These are phyloP conservation scores for Epichloe bromicola DNA, from an alignment of 2,329 filamentous ascomycete genomes.

Conservation along the genomic window DNA sequence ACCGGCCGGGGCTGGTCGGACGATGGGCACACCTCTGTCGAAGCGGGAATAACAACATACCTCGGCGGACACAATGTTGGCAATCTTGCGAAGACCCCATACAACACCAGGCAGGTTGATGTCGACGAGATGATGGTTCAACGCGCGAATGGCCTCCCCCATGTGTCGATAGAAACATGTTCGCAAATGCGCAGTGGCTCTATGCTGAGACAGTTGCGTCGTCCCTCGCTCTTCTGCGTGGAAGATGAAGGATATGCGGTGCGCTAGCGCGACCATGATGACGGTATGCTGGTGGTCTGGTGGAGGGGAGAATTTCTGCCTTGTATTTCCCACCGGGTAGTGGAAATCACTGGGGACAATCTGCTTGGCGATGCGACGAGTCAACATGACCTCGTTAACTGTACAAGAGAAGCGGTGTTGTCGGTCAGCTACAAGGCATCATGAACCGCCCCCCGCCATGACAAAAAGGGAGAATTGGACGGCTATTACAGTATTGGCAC, in stretches of 20 bases:
- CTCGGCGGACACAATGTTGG: neutral
- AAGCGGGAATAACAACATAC: neutral
- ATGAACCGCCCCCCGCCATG: neutral
- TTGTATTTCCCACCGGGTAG: neutral
- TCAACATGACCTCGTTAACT: slow-evolving; percentile 1
- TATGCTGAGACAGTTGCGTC: neutral
- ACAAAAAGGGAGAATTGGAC: neutral
- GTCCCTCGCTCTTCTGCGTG: neutral
- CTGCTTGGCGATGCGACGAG: slow-evolving; percentile 1
- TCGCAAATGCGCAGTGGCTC: neutral
- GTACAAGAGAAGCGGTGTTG: neutral
- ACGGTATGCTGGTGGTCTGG: neutral
- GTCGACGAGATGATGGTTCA: neutral
- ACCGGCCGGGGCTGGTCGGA: neutral
- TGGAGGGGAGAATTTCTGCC: neutral
- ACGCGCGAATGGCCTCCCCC: neutral
- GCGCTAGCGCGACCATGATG: neutral
- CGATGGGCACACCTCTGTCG: neutral
- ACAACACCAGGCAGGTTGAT: neutral
- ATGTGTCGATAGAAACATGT: neutral
- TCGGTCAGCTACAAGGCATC: neutral
- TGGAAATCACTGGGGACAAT: neutral
- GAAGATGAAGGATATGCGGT: neutral
- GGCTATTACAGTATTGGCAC: neutral
- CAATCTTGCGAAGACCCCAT: neutral